Base-by-base conservation (phyloP, 2,329 filamentous ascomycete species). In the Aureobasidium sp. region DNA sequence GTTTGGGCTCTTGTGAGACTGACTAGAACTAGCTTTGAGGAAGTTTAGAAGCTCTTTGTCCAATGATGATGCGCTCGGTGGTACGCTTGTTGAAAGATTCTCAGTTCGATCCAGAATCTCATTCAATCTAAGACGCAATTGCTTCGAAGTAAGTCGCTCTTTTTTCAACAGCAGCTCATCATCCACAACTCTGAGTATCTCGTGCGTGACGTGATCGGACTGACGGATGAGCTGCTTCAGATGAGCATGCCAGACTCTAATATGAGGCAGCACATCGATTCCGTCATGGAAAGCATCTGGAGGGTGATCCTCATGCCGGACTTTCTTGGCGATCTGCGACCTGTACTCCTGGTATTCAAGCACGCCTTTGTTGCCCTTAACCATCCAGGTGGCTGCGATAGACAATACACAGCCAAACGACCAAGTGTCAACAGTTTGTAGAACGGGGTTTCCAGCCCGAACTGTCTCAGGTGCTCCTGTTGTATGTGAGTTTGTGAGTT, bases 321-420 rank as follows among this genome's bases (percentile, higher is more conserved):
- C 8, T n/a, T 41, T 41, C 17, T 41, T 41, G 12, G 8, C 5
- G 3, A 10, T 12, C 39, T 43, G 10, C 0, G 39, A 43, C 10
- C 47, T 50, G 26, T 29, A 50, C n/a, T 15, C 39, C 17, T 43
- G 26, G 10, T 59, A 59, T 7, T 41, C 20, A 24, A 29, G 34
- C 5, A 43, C 41, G 9, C 53, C 53, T 41, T 27, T 20, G 41
- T 26, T 20, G 20, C 39, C 53, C n/a, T 43, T 39, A n/a, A 59
- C 37, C n/a, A 59, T 26, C 53, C 53, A 59, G 32, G 53, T 44
- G 29, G 53, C 53, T 4, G 26, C 39, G 5, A 41, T 17, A 4
- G 53, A 59, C 7, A 59, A 17, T 5, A 59, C 53, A 44, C 53
- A 59, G 4, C 53, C 53, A n/a, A 59, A 59, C 1, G 53, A 59